Conservation (phyloP, 2,329 filamentous ascomycete species). For the Aspergillus versicolor region DNA sequence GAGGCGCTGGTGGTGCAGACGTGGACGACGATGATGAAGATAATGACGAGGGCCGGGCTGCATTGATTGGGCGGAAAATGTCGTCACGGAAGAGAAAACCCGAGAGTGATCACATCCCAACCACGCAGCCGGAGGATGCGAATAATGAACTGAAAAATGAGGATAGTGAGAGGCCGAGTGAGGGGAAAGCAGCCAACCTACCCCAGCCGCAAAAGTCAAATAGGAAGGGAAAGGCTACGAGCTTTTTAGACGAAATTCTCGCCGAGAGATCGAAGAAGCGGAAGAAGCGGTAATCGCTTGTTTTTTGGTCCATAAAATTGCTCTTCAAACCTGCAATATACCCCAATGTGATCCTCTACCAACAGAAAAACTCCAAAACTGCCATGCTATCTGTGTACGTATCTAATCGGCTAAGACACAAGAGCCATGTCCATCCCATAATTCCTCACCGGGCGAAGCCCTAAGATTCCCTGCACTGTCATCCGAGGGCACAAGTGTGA, state of each 20-base stretch:
- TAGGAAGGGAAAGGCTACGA: slow-evolving; percentile 43
- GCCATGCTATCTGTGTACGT: slow-evolving; percentile 2
- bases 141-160: not conserved
- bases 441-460: not conserved
- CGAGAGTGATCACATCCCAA: not conserved
- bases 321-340: slow-evolving; percentile 8
- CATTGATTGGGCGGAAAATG: slow-evolving; percentile 33
- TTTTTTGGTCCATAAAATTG: not conserved
- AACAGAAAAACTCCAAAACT: not conserved
- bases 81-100: slow-evolving; percentile 17
- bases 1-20: slow-evolving; percentile 3
- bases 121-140: not conserved
- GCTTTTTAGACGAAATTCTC: slow-evolving; percentile 56
- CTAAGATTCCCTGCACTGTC: slow-evolving; percentile 8
- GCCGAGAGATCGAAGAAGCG: slow-evolving; percentile 50
- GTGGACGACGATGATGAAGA: slow-evolving; percentile 29
- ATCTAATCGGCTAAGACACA: not conserved
- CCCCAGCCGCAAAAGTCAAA: slow-evolving; percentile 20
- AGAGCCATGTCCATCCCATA: not conserved
- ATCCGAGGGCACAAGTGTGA: slow-evolving; percentile 22
- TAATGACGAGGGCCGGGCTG: slow-evolving; percentile 45
- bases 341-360: not conserved
- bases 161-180: slow-evolving; percentile 7
- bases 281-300: slow-evolving; percentile 32
- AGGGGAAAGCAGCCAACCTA: slow-evolving; percentile 7